Conservation (phyloP, 176 grass and related monocot species). For the Aegilops umbellulata region DNA sequence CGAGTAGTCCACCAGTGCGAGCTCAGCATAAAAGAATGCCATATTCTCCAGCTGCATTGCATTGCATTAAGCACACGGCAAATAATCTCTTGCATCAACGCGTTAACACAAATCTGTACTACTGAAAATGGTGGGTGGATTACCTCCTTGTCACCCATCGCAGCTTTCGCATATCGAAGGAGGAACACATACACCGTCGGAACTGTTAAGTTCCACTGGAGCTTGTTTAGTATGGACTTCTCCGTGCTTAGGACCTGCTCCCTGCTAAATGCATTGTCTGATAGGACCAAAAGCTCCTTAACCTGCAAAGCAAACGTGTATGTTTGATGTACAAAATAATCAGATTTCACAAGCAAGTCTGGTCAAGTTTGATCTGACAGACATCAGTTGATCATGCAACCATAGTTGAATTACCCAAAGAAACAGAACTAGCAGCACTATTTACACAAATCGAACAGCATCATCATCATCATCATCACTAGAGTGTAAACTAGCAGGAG, state of each 20-base stretch:
- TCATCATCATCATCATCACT: neutral
- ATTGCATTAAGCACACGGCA: too few species aligned
- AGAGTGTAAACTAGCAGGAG: neutral
- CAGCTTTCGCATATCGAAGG: constrained; percentile 57
- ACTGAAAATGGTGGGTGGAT: neutral
- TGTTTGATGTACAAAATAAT: neutral
- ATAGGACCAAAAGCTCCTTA: constrained; percentile 52
- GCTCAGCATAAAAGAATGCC: constrained; percentile 71
- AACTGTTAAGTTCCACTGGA: constrained; percentile 78
- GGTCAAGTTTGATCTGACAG: neutral
- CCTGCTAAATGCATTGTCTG: constrained; percentile 41
- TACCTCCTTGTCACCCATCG: constrained; percentile 45
- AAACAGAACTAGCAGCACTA: constrained; percentile 12
- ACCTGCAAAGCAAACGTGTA: constrained; percentile 28
- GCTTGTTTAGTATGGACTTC: constrained; percentile 54
- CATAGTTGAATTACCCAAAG: neutral
- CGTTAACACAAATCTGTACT: neutral
- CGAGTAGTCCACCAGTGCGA: constrained; percentile 54
- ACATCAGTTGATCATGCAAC: neutral
- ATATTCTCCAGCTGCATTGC: constrained; percentile 65
- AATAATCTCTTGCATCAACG: too few species aligned
- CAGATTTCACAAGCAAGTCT: neutral
- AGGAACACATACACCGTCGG: constrained; percentile 74
- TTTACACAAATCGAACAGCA: neutral
- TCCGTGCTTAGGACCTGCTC: constrained; percentile 56